Base-by-base conservation (phyloP, 805 yeast genomes). In the Nakazawaea anatomiae region DNA sequence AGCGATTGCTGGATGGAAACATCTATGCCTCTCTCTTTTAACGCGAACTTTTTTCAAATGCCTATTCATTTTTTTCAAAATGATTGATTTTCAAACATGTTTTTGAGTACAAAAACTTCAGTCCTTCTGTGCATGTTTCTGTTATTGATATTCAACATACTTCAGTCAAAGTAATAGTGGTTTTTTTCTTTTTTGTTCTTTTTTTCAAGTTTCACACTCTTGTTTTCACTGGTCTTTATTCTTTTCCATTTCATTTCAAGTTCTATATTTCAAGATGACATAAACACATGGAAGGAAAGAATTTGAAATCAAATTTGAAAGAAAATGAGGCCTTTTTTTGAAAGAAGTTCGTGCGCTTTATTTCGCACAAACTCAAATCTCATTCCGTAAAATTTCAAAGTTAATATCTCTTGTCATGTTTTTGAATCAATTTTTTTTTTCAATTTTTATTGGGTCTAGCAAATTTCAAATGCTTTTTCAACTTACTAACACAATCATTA, bases 61-160 rank as follows among this genome's bases (percentile, higher is more conserved):
- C 29, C n/a, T 40, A n/a, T 31, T 40, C 14, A 39, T 18, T 11
- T 39, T 39, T 39, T 39, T 10, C n/a, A 12, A 42, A 29, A 42
- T 31, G 45, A 27, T 27, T 44, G n/a, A 44, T 27, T 34, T 34
- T 32, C 40, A 35, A 44, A 30, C 10, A 32, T 38, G 9, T n/a
- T 51, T 52, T 41, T 41, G 41, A 51, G 51, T 41, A 27, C 51
- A 50, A 50, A 47, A 40, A 14, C 30, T 42, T 40, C 44, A 31
- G 25, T 40, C 46, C 44, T 46, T 50, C 42, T 44, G 9, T 11
- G 40, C 30, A 12, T 25, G 39, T 42, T 43, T 10, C 12, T n/a
- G 39, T 39, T 46, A 46, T 47, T 42, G 25, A 5, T 5, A 8
- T 25, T 30, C 42, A 12, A 25, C 48, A 45, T 34, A 25, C 9